Evolutionary conservation across 2,329 filamentous ascomycete species (phyloP).

Genomic region (Lomentospora prolificans): DNA sequence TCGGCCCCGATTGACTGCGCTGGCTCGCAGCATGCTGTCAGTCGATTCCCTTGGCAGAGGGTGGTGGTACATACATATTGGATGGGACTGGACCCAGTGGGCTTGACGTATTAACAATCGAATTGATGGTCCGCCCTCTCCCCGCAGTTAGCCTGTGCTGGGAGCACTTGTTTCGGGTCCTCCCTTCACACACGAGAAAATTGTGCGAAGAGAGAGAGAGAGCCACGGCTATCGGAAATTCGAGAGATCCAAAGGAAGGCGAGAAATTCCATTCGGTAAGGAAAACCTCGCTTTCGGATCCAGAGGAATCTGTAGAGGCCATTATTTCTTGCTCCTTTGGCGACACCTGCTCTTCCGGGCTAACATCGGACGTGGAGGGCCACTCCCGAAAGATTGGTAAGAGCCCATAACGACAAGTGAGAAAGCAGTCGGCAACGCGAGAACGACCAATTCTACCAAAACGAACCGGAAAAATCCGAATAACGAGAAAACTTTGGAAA

Average conservation of each 20-base stretch:
- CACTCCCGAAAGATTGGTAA: neutral
- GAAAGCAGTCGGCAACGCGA: neutral
- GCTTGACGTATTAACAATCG: too few species aligned
- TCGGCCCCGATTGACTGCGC: neutral
- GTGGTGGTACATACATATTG: neutral
- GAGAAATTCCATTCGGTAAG: neutral
- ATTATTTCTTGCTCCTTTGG: neutral
- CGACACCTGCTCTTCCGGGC: neutral
- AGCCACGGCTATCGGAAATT: neutral
- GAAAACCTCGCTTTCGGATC: neutral
- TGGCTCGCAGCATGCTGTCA: too few species aligned
- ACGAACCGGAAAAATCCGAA: slow-evolving; percentile 7
- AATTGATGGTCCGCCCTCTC: neutral
- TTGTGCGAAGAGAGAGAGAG: neutral
- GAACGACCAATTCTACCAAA: neutral
- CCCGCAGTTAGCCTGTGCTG: slow-evolving; percentile 1
- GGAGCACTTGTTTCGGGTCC: neutral
- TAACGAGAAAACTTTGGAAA: slow-evolving; percentile 7
- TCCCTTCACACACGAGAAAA: neutral
- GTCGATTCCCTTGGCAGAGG: too few species aligned
- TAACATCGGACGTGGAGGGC: neutral
- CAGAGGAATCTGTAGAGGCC: neutral
- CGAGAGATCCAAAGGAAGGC: neutral
- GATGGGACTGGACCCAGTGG: neutral
- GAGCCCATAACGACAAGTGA: neutral